phyloP scores from a whole-genome alignment of 2,329 filamentous ascomycete genomes.

The Lizonia empirigonia region DNA sequence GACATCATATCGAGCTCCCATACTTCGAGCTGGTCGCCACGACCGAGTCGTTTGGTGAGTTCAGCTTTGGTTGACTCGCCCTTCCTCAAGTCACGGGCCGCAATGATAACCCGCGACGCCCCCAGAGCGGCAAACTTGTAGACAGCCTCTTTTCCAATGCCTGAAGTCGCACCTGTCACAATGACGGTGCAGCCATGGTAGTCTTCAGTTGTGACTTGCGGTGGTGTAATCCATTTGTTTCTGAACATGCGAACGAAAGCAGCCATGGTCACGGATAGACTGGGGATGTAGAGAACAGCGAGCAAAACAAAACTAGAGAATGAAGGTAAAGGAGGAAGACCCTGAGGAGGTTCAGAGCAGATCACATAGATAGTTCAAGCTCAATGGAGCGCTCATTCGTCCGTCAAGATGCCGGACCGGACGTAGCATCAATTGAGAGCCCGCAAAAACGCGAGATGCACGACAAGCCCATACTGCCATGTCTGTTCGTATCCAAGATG shows the following conservation, averaged over 20 bases:
- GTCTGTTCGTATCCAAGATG: slow-evolving; percentile 1
- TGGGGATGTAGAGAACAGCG: slow-evolving; percentile 42
- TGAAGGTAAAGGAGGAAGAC: slow-evolving; percentile 64
- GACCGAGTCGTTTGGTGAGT: slow-evolving; percentile 36
- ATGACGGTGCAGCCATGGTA: slow-evolving; percentile 51
- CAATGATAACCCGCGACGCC: slow-evolving; percentile 48
- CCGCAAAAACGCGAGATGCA: background rate
- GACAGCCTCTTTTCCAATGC: slow-evolving; percentile 48
- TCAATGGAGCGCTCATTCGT: background rate
- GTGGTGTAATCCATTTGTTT: slow-evolving; percentile 44
- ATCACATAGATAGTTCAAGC: background rate
- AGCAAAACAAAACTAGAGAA: slow-evolving; percentile 61
- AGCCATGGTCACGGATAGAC: slow-evolving; percentile 23
- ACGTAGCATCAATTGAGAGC: background rate
- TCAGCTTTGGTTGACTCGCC: slow-evolving; percentile 42
- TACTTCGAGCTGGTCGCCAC: slow-evolving; percentile 40
- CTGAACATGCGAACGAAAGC: slow-evolving; percentile 34
- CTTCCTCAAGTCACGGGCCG: slow-evolving; percentile 44
- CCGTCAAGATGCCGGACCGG: background rate
- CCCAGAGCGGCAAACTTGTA: slow-evolving; percentile 46
- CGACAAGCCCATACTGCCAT: background rate
- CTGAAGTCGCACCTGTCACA: slow-evolving; percentile 52
- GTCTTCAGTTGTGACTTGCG: slow-evolving; percentile 40
- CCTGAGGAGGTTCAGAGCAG: background rate
- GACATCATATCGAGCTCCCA: slow-evolving; percentile 47